These are phyloP conservation scores for Rutidosis leptorrhynchoides DNA, from an alignment of 129 eudicot species.

Conservation along the genomic window DNA sequence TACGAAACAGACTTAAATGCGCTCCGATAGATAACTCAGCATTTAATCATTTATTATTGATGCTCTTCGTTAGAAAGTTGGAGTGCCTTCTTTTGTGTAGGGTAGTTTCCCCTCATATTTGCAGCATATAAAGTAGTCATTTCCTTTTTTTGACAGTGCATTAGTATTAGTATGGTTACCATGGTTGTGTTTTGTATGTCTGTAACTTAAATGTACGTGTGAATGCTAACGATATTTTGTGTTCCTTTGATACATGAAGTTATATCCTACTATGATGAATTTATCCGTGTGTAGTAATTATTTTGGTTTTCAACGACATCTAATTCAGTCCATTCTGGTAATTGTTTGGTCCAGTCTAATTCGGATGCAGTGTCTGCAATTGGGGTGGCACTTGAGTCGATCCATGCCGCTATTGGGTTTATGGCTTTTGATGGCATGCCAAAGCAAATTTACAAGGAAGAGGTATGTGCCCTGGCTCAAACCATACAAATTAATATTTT, in stretches of 20 bases:
- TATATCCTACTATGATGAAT: slow-evolving; percentile 2
- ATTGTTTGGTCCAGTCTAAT: slow-evolving; percentile 53
- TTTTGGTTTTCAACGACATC: neutral
- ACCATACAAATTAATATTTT: neutral
- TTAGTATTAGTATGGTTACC: neutral
- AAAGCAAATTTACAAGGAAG: slow-evolving; percentile 86
- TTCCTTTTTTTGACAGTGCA: neutral
- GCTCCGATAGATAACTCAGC: neutral
- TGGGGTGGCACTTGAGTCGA: slow-evolving; percentile 73
- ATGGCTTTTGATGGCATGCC: slow-evolving; percentile 90
- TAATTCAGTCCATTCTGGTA: neutral
- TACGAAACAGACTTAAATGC: neutral
- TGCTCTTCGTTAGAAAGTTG: slow-evolving; percentile 7
- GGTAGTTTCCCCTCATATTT: neutral
- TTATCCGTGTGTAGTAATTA: neutral
- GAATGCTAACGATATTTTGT: neutral
- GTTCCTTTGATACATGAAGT: slow-evolving; percentile 11
- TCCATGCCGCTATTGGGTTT: slow-evolving; percentile 82
- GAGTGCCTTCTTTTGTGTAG: neutral
- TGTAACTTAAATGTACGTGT: neutral
- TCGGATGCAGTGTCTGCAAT: slow-evolving; percentile 62
- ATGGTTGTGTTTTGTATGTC: neutral
- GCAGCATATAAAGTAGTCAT: neutral
- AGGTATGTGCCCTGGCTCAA: slow-evolving; percentile 47
- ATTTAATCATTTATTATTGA: neutral